A percentile compares a stretch with the other conserved stretches of the same genome.
phyloP scores from a whole-genome alignment of 352 stramenopile genomes.

The Phytophthora pinifolia region DNA sequence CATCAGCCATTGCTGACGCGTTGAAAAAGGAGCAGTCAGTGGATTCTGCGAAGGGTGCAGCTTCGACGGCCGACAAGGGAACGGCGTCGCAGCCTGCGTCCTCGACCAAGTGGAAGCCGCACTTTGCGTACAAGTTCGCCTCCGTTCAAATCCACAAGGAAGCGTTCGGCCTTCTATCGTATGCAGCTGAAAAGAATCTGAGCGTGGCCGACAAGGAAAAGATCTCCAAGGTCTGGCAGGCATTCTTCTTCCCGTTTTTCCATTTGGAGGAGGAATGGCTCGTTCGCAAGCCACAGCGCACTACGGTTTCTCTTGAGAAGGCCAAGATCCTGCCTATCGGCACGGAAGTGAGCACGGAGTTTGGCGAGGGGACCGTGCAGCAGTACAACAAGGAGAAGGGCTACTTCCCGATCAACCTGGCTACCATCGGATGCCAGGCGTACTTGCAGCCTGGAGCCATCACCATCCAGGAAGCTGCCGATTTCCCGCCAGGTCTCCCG shows the following conservation, averaged over 20 bases:
- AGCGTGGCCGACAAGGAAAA: conserved; percentile 83
- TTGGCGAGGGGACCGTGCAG: conserved; percentile 80
- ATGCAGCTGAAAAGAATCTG: conserved; percentile 83
- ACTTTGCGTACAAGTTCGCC: conserved; percentile 75
- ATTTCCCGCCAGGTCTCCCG: conserved; percentile 71
- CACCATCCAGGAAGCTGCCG: conserved; percentile 72
- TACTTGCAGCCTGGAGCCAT: conserved; percentile 78
- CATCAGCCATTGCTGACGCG: conserved; percentile 60
- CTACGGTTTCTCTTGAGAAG: conserved; percentile 63
- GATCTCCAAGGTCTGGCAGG: conserved; percentile 81
- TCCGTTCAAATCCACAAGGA: conserved; percentile 87
- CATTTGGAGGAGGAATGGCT: conserved; percentile 83
- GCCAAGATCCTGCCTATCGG: conserved; percentile 61
- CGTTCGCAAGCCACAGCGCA: conserved; percentile 70
- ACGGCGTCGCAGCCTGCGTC: conserved; percentile 8
- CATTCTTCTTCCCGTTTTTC: conserved; percentile 88
- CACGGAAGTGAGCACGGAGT: conserved; percentile 78
- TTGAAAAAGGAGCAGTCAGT: conserved; percentile 56
- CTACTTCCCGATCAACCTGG: conserved; percentile 68
- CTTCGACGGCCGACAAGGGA: conserved; percentile 6
- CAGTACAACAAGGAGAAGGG: conserved; percentile 67
- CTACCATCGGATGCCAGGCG: conserved; percentile 51
- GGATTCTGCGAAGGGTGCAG: conserved; percentile 7
- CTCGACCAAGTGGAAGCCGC: conserved; percentile 49
- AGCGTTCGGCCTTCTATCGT: conserved; percentile 72